phyloP scores from a whole-genome alignment of 176 grass and related monocot species.

The Hsuehochloa calcarea region DNA sequence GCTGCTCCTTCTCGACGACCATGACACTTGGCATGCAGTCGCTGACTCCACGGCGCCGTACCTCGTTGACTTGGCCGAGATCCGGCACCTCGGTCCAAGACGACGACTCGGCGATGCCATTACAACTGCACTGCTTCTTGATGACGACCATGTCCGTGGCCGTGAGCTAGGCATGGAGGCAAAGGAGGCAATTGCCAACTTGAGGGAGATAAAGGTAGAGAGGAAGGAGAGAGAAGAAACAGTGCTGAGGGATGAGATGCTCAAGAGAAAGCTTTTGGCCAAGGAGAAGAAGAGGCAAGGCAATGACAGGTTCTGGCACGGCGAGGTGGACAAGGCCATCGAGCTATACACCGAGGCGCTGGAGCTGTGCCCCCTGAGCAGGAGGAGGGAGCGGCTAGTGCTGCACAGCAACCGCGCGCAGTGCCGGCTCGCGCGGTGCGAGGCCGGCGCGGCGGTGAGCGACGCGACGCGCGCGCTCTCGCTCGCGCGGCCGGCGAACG shows the following conservation, averaged over 20 bases:
- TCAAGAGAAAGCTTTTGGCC: constrained; percentile 30
- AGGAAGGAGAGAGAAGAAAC: constrained; percentile 53
- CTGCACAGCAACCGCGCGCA: constrained; percentile 88
- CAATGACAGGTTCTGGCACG: constrained; percentile 52
- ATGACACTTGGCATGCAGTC: constrained; percentile 35
- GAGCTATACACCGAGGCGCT: constrained; percentile 63
- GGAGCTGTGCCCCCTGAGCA: constrained; percentile 52
- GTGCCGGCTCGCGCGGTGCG: constrained; percentile 45
- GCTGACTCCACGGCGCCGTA: constrained; percentile 47
- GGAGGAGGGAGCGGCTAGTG: constrained; percentile 57
- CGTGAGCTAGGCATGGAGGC: constrained; percentile 24
- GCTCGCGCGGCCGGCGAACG: constrained; percentile 57
- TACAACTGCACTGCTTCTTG: constrained; percentile 46
- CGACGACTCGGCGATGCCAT: constrained; percentile 62
- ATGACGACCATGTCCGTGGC: background rate
- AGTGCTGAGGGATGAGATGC: constrained; percentile 44
- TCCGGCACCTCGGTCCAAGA: constrained; percentile 63
- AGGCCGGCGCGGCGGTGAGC: constrained; percentile 64
- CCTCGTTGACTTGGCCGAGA: constrained; percentile 63
- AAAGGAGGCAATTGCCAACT: constrained; percentile 26
- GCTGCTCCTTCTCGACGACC: constrained; percentile 66
- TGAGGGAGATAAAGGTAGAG: constrained; percentile 52
- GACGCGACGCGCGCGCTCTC: constrained; percentile 85
- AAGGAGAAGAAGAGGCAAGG: constrained; percentile 73
- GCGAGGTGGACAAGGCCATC: constrained; percentile 60